Evolutionary conservation across 1,284 basidiomycete species (phyloP).

Genomic region (Hypsizygus ulmarius): DNA sequence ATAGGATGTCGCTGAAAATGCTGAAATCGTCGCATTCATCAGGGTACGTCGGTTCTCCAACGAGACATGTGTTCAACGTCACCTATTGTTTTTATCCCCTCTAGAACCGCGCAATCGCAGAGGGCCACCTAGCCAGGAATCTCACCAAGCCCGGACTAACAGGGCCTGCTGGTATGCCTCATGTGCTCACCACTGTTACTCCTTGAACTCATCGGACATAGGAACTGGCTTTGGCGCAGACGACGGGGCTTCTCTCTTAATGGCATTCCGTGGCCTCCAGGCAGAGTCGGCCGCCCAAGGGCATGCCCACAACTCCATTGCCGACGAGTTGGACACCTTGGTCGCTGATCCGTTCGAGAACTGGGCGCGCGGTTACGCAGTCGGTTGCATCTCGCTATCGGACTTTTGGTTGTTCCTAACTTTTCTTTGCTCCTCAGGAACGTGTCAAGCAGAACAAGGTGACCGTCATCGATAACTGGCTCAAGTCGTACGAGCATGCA

Average conservation of each 20-base stretch:
- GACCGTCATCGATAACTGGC: slow-evolving; percentile 65
- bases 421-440: slow-evolving; percentile 39
- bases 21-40: slow-evolving; percentile 80
- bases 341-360: slow-evolving; percentile 73
- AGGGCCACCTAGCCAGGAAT: slow-evolving; percentile 57
- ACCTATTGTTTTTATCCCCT: slow-evolving; percentile 12
- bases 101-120: slow-evolving; percentile 65
- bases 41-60: slow-evolving; percentile 47
- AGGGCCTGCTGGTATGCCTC: slow-evolving; percentile 47
- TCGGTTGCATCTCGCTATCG: slow-evolving; percentile 25
- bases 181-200: slow-evolving; percentile 1
- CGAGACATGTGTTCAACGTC: background rate
- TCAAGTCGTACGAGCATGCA: slow-evolving; percentile 66
- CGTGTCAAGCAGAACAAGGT: slow-evolving; percentile 55
- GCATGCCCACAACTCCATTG: slow-evolving; percentile 59
- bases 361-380: slow-evolving; percentile 72
- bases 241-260: slow-evolving; percentile 75
- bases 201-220: slow-evolving; percentile 23
- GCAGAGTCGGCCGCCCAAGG: slow-evolving; percentile 67
- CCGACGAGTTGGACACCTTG: slow-evolving; percentile 63
- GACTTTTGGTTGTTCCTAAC: slow-evolving; percentile 4
- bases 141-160: slow-evolving; percentile 53
- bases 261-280: slow-evolving; percentile 77
- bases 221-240: slow-evolving; percentile 70
- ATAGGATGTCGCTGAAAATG: slow-evolving; percentile 75